These are phyloP conservation scores for Triangularia setosa DNA, from an alignment of 2,329 filamentous ascomycete genomes.

Conservation along the genomic window DNA sequence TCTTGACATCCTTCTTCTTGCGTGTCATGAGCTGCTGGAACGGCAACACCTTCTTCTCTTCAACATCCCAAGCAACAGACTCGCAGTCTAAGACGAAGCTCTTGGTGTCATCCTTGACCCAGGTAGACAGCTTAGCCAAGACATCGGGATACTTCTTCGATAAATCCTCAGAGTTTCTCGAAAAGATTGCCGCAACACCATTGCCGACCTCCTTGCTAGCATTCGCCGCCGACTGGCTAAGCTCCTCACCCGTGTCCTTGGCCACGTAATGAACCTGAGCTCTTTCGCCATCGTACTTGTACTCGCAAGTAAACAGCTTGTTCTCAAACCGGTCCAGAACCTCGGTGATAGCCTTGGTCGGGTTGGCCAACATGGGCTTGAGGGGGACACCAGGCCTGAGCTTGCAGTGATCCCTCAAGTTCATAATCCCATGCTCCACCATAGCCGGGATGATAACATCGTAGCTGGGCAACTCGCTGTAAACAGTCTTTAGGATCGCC, in stretches of 20 bases:
- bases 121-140: conserved; percentile 76
- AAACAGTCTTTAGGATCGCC: conserved; percentile 81
- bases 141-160: conserved; percentile 98
- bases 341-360: conserved; percentile 96
- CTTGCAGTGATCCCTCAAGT: conserved; percentile 80
- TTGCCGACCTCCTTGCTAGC: conserved; percentile 62
- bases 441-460: conserved; percentile 91
- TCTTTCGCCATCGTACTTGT: conserved; percentile 97
- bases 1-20: conserved; percentile 94
- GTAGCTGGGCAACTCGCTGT: conserved; percentile 90
- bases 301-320: conserved; percentile 95
- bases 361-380: conserved; percentile 98
- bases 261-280: conserved; percentile 98
- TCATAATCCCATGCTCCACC: conserved; percentile 78
- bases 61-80: conserved; percentile 94
- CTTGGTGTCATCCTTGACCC: conserved; percentile 85
- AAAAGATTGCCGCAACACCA: conserved; percentile 91
- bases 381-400: conserved; percentile 89
- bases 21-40: conserved; percentile 98
- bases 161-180: conserved; percentile 91
- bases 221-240: conserved; percentile 56
- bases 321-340: conserved; percentile 94
- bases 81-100: conserved; percentile 99
- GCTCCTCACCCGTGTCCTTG: conserved; percentile 68
- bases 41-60: conserved; percentile 89